Evolutionary conservation across 495 filamentous ascomycete species (phyloP).

Genomic region (Rhizodiscina lignyota): DNA sequence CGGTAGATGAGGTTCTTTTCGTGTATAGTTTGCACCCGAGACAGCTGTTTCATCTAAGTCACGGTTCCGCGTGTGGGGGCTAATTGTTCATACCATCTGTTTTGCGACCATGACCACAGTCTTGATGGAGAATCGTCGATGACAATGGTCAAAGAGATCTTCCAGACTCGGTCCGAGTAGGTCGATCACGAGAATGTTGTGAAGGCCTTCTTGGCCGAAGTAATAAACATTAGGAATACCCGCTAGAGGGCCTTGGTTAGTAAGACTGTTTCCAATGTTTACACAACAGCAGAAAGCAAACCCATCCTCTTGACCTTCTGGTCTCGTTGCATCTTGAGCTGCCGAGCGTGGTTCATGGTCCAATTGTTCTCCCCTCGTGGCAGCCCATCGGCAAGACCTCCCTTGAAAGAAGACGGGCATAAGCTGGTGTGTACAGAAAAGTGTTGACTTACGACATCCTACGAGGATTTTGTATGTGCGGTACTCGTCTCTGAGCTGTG

Average conservation of each 20-base stretch:
- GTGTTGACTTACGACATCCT: slow-evolving; percentile 74
- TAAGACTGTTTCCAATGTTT: not conserved
- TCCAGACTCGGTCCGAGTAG: slow-evolving; percentile 90
- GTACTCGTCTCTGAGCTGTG: slow-evolving; percentile 96
- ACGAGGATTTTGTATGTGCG: slow-evolving; percentile 98
- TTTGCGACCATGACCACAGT: slow-evolving; percentile 99
- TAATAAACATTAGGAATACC: slow-evolving; percentile 99
- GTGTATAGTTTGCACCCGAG: slow-evolving; percentile 96
- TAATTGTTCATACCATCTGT: slow-evolving; percentile 71
- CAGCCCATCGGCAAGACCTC: too few species aligned
- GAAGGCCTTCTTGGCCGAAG: slow-evolving; percentile 95
- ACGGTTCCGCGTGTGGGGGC: too few species aligned
- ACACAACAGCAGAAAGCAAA: slow-evolving; percentile 1
- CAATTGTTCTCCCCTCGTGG: too few species aligned
- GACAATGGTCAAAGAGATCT: slow-evolving; percentile 96
- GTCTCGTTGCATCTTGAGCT: too few species aligned
- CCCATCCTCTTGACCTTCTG: not conserved
- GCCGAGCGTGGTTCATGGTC: too few species aligned
- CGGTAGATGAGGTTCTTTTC: slow-evolving; percentile 99
- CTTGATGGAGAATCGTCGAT: slow-evolving; percentile 87
- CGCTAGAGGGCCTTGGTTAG: slow-evolving; percentile 33
- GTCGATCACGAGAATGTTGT: slow-evolving; percentile 99
- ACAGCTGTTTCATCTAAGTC: slow-evolving; percentile 62
- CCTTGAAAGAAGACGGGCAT: too few species aligned
- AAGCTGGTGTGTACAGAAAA: too few species aligned